Percentiles rank a stretch among this genome's conserved stretches.
Conservation (phyloP, 257 asterid genomes). For the Rubia yunnanensis region DNA sequence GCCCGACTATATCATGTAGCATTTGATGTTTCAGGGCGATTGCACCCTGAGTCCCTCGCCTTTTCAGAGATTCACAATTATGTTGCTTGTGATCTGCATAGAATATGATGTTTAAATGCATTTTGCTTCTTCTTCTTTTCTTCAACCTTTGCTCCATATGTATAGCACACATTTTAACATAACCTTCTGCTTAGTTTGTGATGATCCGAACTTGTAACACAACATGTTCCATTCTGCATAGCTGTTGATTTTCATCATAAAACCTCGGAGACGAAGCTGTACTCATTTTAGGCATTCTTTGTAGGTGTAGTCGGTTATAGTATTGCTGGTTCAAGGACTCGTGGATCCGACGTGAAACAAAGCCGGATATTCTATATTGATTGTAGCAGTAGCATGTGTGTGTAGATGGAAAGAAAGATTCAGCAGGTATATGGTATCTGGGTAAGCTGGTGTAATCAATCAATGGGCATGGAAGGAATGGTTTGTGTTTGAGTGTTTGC, state of each 20-base stretch:
- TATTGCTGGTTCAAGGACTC: conserved; percentile 1
- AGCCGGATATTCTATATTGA: conserved; percentile 9
- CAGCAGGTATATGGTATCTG: conserved; percentile 13
- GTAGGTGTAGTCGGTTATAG: conserved; percentile 3
- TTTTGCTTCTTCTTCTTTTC: background rate
- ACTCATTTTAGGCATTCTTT: background rate
- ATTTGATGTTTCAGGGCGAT: background rate
- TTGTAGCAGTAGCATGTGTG: conserved; percentile 37
- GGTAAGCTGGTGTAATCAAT: background rate
- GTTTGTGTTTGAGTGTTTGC: background rate
- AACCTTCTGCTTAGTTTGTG: background rate
- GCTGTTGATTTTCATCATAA: background rate
- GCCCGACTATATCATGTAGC: background rate
- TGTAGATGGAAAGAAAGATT: conserved; percentile 11
- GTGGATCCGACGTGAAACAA: conserved; percentile 14
- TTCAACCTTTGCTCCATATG: background rate
- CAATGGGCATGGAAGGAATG: conserved; percentile 1
- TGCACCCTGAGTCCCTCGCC: background rate
- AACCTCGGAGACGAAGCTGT: background rate
- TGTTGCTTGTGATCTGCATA: background rate
- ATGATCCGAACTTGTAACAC: background rate
- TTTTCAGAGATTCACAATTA: background rate
- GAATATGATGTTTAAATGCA: background rate
- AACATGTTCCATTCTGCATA: background rate
- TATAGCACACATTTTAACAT: background rate